Evolutionary conservation across 2,329 filamentous ascomycete species (phyloP).

Genomic region (Beauveria scarabaeidicola): DNA sequence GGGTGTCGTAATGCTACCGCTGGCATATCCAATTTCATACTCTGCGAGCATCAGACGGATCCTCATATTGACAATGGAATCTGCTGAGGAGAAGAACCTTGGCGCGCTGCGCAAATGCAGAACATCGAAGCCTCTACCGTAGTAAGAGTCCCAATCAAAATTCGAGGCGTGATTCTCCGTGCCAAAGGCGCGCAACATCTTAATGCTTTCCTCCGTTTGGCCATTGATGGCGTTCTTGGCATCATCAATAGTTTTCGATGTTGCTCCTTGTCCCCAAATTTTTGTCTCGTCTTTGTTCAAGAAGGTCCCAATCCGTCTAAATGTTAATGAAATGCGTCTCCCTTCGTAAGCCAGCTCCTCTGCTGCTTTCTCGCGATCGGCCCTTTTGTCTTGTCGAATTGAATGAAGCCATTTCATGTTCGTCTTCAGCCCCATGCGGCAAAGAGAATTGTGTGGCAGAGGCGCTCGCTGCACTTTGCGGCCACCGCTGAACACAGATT

Average conservation of each 20-base stretch:
- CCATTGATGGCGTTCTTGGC: constrained; percentile 63
- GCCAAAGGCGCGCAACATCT: constrained; percentile 72
- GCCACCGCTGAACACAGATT: constrained; percentile 20
- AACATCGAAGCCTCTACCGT: constrained; percentile 79
- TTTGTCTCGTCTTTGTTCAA: constrained; percentile 51
- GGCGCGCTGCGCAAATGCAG: constrained; percentile 52
- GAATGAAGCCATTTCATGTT: constrained; percentile 86
- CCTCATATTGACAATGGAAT: constrained; percentile 39
- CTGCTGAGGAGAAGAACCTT: constrained; percentile 41
- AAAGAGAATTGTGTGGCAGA: constrained; percentile 83
- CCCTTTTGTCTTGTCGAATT: constrained; percentile 81
- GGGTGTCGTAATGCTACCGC: constrained; percentile 29
- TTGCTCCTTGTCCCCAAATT: constrained; percentile 92
- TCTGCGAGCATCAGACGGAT: constrained; percentile 43
- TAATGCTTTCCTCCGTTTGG: constrained; percentile 53
- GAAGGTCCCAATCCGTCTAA: constrained; percentile 82
- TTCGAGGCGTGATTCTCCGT: constrained; percentile 67
- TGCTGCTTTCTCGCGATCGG: constrained; percentile 53
- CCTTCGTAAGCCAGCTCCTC: constrained; percentile 66
- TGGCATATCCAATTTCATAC: constrained; percentile 37
- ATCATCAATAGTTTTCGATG: constrained; percentile 50
- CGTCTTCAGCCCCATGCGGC: constrained; percentile 69
- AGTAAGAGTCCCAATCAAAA: constrained; percentile 67
- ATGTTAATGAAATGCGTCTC: constrained; percentile 83
- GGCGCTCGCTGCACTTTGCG: constrained; percentile 58